Evolutionary conservation across 192 early-diverging fungal genomes (phyloP).

Genomic region (Coemansia sp.): DNA sequence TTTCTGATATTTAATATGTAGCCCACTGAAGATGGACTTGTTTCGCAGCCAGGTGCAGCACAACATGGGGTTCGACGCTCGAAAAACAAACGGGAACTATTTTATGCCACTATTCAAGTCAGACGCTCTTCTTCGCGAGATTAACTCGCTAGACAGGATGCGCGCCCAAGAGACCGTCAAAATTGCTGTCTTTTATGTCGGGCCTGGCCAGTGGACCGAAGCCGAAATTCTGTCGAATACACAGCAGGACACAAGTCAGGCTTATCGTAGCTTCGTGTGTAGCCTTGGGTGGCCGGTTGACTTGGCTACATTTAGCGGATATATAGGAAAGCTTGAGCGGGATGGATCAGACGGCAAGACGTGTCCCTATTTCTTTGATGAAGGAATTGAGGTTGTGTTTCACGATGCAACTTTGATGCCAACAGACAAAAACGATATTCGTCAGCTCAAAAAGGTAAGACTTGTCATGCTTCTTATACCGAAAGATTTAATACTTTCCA

Average conservation of each 20-base stretch:
- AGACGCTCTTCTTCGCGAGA: slow-evolving; percentile 30
- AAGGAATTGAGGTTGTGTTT: slow-evolving; percentile 84
- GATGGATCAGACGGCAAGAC: slow-evolving; percentile 71
- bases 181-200: slow-evolving; percentile 89
- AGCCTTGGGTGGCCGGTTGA: slow-evolving; percentile 95
- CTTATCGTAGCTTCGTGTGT: slow-evolving; percentile 81
- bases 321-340: slow-evolving; percentile 80
- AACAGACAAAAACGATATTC: slow-evolving; percentile 70
- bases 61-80: slow-evolving; percentile 16
- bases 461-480: not conserved
- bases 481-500: not conserved
- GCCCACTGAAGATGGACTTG: slow-evolving; percentile 31
- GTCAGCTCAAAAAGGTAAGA: slow-evolving; percentile 88
- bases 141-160: slow-evolving; percentile 32
- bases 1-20: slow-evolving; percentile 6
- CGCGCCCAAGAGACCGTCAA: slow-evolving; percentile 77
- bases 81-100: slow-evolving; percentile 14
- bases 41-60: slow-evolving; percentile 29
- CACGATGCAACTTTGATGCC: slow-evolving; percentile 91
- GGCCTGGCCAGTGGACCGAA: slow-evolving; percentile 86
- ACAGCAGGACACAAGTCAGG: slow-evolving; percentile 57
- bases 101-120: slow-evolving; percentile 28
- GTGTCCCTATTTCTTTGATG: slow-evolving; percentile 82
- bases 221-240: slow-evolving; percentile 77
- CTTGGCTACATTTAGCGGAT: slow-evolving; percentile 78